Conservation (phyloP, 164 flowering plant genomes). For the Litsea cubeba region DNA sequence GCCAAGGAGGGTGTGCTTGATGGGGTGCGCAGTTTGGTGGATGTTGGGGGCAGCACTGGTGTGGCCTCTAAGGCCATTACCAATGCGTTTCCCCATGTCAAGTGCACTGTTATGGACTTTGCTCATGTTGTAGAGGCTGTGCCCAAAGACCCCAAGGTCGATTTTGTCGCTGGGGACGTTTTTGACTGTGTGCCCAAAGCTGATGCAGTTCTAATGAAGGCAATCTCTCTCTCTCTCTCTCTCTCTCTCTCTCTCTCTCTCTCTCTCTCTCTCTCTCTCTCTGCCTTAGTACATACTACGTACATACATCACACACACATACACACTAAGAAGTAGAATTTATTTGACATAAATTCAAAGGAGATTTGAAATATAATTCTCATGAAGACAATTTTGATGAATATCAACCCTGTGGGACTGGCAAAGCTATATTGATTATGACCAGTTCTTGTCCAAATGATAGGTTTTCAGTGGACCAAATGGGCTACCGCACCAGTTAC, state of each 20-base stretch:
- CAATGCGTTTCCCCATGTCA: neutral
- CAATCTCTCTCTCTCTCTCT: neutral
- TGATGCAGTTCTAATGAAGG: constrained; percentile 3
- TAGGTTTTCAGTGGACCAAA: too few relatives aligned
- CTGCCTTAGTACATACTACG: too few relatives aligned
- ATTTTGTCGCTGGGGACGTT: neutral
- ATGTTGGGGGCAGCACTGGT: neutral
- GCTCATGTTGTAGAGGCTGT: constrained; percentile 3
- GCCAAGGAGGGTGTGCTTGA: neutral
- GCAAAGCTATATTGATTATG: too few relatives aligned
- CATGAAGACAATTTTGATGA: too few relatives aligned
- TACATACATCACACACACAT: too few relatives aligned
- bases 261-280: neutral
- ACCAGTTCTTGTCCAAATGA: too few relatives aligned
- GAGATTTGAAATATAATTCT: too few relatives aligned
- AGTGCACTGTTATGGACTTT: neutral
- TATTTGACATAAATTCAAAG: too few relatives aligned
- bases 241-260: too few relatives aligned
- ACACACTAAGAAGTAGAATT: too few relatives aligned
- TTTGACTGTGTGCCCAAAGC: neutral
- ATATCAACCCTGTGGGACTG: too few relatives aligned
- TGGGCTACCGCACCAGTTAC: too few relatives aligned
- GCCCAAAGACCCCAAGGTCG: neutral
- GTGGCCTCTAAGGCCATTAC: neutral
- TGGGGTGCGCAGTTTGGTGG: neutral